Evolutionary conservation across 179 eudicot genomes (phyloP).

Genomic region (Beta macrorhiza): DNA sequence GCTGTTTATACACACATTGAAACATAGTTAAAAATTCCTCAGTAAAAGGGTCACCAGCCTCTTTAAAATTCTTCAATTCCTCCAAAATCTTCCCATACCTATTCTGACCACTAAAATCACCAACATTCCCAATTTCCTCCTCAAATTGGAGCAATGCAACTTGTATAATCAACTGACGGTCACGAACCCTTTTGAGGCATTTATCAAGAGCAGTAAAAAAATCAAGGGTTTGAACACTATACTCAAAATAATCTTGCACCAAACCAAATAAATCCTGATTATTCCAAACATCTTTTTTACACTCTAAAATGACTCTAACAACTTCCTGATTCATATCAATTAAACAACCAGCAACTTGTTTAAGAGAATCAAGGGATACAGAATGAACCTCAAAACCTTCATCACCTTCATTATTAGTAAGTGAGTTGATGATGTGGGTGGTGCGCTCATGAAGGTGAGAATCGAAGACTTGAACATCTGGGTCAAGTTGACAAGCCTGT

Average conservation of each 20-base stretch:
- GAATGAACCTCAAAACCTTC: constrained; percentile 42
- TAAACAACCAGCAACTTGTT: constrained; percentile 40
- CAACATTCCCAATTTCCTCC: constrained; percentile 22
- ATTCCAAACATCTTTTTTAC: constrained; percentile 51
- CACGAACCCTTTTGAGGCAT: constrained; percentile 47
- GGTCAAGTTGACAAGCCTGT: constrained; percentile 38
- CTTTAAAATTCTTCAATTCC: constrained; percentile 44
- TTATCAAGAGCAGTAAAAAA: constrained; percentile 49
- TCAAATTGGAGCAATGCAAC: constrained; percentile 45
- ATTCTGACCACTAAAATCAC: not conserved
- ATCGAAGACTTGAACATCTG: constrained; percentile 39
- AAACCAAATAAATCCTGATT: constrained; percentile 45
- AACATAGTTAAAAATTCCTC: constrained; percentile 40
- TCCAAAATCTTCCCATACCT: constrained; percentile 30
- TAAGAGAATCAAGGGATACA: constrained; percentile 51
- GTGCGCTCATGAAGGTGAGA: constrained; percentile 38
- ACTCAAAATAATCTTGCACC: constrained; percentile 56
- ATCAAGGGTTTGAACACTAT: constrained; percentile 48
- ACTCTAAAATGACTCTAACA: constrained; percentile 41
- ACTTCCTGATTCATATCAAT: constrained; percentile 62
- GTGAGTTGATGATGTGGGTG: constrained; percentile 30
- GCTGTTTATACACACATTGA: constrained; percentile 46
- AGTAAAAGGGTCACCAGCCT: constrained; percentile 46
- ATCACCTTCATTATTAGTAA: constrained; percentile 15
- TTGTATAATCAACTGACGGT: constrained; percentile 38